Percentiles rank a stretch among this genome's conserved stretches.
phyloP scores from a whole-genome alignment of 495 filamentous ascomycete species.

The Tuber aestivum region DNA sequence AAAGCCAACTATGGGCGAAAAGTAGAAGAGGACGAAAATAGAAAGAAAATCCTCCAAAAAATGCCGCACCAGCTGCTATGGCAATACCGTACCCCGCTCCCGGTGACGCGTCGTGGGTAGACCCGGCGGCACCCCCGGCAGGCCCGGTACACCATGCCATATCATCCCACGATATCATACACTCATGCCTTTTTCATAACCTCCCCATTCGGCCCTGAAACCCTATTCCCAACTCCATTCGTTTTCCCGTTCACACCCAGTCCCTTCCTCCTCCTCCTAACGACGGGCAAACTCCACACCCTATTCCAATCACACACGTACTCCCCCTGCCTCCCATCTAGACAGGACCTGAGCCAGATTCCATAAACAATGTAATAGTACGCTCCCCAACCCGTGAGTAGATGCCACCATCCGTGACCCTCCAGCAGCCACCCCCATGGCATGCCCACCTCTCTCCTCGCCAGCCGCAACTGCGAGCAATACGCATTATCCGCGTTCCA shows the following conservation, averaged over 20 bases:
- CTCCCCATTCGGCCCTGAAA: background rate
- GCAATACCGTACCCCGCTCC: background rate
- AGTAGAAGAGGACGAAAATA: background rate
- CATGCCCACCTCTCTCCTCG: constrained; percentile 67
- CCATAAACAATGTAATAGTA: constrained; percentile 75
- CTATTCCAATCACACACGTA: constrained; percentile 69
- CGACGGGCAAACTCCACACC: constrained; percentile 59
- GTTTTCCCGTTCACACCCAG: constrained; percentile 15
- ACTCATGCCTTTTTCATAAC: constrained; percentile 17
- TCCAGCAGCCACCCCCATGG: constrained; percentile 90
- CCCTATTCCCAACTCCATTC: constrained; percentile 3
- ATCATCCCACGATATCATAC: background rate
- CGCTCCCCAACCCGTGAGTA: constrained; percentile 54
- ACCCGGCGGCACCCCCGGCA: too few relatives aligned
- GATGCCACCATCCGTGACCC: constrained; percentile 96
- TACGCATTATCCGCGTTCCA: constrained; percentile 84
- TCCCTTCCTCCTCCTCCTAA: constrained; percentile 43
- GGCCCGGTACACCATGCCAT: background rate
- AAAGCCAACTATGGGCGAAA: background rate
- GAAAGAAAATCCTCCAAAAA: background rate
- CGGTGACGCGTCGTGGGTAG: too few relatives aligned
- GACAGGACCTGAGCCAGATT: constrained; percentile 74
- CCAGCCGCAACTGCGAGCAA: constrained; percentile 63
- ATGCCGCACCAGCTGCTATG: background rate
- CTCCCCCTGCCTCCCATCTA: constrained; percentile 70